phyloP scores from a whole-genome alignment of 192 early-diverging fungal species.

The Coemansia sp. region DNA sequence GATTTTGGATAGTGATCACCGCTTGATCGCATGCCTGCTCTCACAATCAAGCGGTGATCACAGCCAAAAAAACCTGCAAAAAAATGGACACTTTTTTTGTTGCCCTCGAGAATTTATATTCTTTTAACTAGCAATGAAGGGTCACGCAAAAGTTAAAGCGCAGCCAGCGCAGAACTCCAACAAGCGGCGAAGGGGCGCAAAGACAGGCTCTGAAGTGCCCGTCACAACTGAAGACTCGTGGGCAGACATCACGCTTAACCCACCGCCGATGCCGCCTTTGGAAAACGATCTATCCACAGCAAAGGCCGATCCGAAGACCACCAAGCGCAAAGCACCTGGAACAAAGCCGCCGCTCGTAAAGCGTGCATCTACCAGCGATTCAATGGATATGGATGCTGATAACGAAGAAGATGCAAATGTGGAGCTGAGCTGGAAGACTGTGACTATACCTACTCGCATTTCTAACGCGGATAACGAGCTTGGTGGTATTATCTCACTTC shows the following conservation, averaged over 20 bases:
- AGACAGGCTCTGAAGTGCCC: neutral
- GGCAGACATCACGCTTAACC: slow-evolving; percentile 38
- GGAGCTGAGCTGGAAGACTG: slow-evolving; percentile 63
- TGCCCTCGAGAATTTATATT: neutral
- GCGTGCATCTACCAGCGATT: neutral
- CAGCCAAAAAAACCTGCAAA: too few relatives aligned
- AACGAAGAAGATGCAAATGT: slow-evolving; percentile 3
- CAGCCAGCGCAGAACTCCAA: neutral
- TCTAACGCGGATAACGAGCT: slow-evolving; percentile 63
- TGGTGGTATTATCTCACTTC: slow-evolving; percentile 82
- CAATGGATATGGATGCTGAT: slow-evolving; percentile 13
- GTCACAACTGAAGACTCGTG: slow-evolving; percentile 25
- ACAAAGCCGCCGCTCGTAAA: neutral
- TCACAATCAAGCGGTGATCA: too few relatives aligned
- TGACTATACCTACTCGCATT: slow-evolving; percentile 51
- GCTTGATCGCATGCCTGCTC: too few relatives aligned
- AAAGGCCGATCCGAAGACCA: neutral
- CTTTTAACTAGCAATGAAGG: neutral
- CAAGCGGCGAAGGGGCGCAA: neutral
- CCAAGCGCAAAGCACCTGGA: slow-evolving; percentile 8
- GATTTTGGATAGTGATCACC: too few relatives aligned
- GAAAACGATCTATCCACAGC: neutral
- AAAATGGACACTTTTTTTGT: neutral
- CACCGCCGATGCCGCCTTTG: slow-evolving; percentile 43
- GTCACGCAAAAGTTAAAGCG: neutral